phyloP scores from a whole-genome alignment of 2,329 filamentous ascomycete genomes.

The Fusarium sp. region DNA sequence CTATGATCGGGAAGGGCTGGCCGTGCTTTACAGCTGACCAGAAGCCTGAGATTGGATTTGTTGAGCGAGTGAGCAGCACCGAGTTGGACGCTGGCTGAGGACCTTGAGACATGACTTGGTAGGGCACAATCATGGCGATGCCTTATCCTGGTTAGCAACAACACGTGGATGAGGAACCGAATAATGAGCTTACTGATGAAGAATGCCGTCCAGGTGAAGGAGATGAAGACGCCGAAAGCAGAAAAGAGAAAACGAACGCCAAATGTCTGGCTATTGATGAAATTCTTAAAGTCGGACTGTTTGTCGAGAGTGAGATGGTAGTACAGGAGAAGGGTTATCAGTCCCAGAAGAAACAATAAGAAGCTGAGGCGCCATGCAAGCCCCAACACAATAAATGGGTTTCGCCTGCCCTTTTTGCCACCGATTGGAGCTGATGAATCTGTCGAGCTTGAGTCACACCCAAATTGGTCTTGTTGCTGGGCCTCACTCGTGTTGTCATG shows the following conservation, averaged over 20 bases:
- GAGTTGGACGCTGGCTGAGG: conserved; percentile 55
- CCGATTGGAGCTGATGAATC: conserved; percentile 9
- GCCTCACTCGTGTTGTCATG: conserved; percentile 39
- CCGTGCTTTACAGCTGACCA: conserved; percentile 47
- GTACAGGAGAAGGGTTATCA: conserved; percentile 59
- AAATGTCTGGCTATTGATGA: conserved; percentile 60
- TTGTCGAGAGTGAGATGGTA: conserved; percentile 54
- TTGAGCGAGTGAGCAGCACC: conserved; percentile 59
- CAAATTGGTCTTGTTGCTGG: not conserved
- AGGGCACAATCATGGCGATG: conserved; percentile 63
- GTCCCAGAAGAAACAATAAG: conserved; percentile 51
- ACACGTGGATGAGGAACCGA: rapidly evolving
- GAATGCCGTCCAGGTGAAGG: conserved; percentile 60
- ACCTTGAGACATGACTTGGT: conserved; percentile 56
- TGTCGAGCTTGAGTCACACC: conserved; percentile 41
- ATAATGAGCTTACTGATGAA: conserved; percentile 50
- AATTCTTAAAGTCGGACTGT: conserved; percentile 54
- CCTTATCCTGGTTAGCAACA: conserved; percentile 50
- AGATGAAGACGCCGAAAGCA: conserved; percentile 58
- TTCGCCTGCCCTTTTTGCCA: conserved; percentile 25
- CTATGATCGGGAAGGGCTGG: conserved; percentile 57
- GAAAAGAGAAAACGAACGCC: conserved; percentile 63
- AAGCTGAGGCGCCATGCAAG: conserved; percentile 56
- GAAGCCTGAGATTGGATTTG: conserved; percentile 64
- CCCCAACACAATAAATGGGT: conserved; percentile 57